Conservation (phyloP, 768 basidiomycete species). For the Pleurotus cornucopiae region DNA sequence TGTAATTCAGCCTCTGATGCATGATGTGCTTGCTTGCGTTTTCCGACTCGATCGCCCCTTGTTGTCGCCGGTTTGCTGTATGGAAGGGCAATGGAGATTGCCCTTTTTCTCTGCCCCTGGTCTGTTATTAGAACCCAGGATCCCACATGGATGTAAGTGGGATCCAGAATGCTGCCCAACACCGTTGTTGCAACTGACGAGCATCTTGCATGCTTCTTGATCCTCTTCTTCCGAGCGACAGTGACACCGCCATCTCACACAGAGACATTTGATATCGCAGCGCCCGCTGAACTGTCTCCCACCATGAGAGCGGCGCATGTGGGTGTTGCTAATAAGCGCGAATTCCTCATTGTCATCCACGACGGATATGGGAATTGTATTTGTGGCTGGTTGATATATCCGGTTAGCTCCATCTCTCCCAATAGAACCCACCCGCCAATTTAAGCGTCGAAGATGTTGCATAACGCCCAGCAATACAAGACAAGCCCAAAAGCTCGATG, state of each 20-base stretch:
- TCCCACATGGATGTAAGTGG: slow-evolving; percentile 4
- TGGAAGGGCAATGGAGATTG: background rate
- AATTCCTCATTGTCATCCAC: background rate
- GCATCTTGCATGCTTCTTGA: slow-evolving; percentile 1
- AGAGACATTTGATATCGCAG: background rate
- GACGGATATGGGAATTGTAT: no score
- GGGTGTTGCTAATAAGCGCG: background rate
- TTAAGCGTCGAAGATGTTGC: no score
- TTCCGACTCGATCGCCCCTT: slow-evolving; percentile 6
- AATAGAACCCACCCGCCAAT: no score
- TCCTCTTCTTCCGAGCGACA: background rate
- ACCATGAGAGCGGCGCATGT: slow-evolving; percentile 8
- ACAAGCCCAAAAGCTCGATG: no score
- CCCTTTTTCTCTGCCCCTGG: background rate
- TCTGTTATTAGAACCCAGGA: background rate
- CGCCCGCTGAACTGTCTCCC: background rate
- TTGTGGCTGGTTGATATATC: background rate
- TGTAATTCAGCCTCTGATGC: background rate
- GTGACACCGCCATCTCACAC: background rate
- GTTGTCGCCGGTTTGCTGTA: background rate
- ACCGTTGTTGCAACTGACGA: background rate
- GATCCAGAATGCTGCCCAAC: background rate
- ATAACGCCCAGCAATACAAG: no score
- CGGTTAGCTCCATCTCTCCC: background rate
- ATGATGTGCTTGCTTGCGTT: background rate